Evolutionary conservation across 768 basidiomycete genomes (phyloP).

Genomic region (Tylopilus sp.): DNA sequence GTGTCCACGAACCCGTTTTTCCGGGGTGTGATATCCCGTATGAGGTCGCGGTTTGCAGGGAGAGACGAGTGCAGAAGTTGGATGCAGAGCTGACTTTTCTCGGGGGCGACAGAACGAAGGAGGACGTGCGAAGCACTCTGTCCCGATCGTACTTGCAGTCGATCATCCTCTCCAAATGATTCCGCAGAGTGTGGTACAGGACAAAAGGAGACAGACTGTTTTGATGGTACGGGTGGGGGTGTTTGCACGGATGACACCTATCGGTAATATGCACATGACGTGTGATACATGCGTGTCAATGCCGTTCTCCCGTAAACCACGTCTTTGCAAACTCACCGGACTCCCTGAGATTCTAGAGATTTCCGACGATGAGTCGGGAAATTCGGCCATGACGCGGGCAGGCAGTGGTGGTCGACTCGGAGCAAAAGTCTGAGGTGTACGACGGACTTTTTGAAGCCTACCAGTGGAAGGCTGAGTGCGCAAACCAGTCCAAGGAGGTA

Average conservation of each 20-base stretch:
- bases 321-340: conserved; percentile 11
- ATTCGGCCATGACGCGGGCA: background rate
- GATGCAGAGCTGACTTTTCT: conserved; percentile 20
- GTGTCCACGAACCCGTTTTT: conserved; percentile 36
- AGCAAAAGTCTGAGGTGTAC: background rate
- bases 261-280: background rate
- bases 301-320: background rate
- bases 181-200: conserved; percentile 22
- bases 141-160: conserved; percentile 20
- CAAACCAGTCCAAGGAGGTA: conserved; percentile 2
- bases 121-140: conserved; percentile 21
- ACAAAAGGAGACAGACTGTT: conserved; percentile 20
- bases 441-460: conserved; percentile 21
- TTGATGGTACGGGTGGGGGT: background rate
- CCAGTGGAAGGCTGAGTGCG: conserved; percentile 7
- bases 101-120: conserved; percentile 19
- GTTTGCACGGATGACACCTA: conserved; percentile 6
- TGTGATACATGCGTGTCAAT: background rate
- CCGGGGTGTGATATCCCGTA: conserved; percentile 29
- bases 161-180: conserved; percentile 30
- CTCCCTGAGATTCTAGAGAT: conserved; percentile 7
- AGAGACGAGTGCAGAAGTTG: conserved; percentile 31
- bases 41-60: conserved; percentile 9
- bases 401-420: background rate
- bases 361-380: conserved; percentile 8